Evolutionary conservation across 345 rosid species (phyloP), one percentile per base, ranked within the genome.

Genomic region (Aurinia saxatilis): DNA sequence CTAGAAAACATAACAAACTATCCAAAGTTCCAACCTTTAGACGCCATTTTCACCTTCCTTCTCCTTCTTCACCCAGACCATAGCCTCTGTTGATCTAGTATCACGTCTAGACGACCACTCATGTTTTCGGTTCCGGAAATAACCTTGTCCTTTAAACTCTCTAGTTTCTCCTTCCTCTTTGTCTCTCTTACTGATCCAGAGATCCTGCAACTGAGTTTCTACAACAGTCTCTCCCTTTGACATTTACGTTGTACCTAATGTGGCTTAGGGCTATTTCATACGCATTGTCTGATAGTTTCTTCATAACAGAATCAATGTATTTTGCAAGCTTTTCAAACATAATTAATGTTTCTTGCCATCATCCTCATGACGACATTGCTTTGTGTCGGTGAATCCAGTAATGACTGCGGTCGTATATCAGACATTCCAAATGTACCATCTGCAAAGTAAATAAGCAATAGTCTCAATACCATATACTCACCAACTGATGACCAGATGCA

Each of bases 371-470:
- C 77, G 14, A 92, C 91, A 57, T 92, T 93, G 36, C 91, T 86
- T 74, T 89, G 96, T 3, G 76, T 81, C 1, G 89, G 78, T 10
- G 82, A 52, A 48, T 92, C 98, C 96, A 92, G 85, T 9, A 92
- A 74, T 0, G 98, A 89, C 96, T 96, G 89, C 16, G 98, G 98
- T 6, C 95, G 96, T 10, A 92, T 92, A 35, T 92, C 95, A 7
- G 98, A 92, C 98, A 92, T 92, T 13, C 98, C 96, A 44, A 92
- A 92, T 40, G 96, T 34, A 92, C 98, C 98, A 92, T 92, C 96
- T 92, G 83, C 62, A n/a, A 77, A 12, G 33, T 53, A 38, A 2
- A 50, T 11, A 31, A 37, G 2, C 35, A 36, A 1, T 21, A 16
- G 10, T 3, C 19, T 57, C 42, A 48, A 2, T 2, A n/a, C n/a